A percentile compares a stretch with the other conserved stretches of the same genome.
Evolutionary conservation across 2,329 filamentous ascomycete species (phyloP).

Genomic region (Fusarium robinianum): DNA sequence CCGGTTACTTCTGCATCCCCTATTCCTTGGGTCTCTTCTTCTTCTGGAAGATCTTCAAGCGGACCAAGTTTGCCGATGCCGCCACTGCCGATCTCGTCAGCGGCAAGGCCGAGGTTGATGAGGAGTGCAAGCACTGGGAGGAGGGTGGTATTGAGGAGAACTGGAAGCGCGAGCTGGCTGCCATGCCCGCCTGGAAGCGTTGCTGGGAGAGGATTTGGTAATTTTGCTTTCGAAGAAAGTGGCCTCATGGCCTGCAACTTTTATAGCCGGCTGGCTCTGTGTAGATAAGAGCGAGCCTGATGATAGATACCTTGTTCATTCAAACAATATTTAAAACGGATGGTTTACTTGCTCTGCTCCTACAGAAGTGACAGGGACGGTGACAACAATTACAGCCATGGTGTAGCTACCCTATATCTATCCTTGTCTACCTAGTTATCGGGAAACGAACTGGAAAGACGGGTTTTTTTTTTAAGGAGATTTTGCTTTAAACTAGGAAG

Average conservation of each 20-base stretch:
- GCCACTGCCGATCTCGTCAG: constrained; percentile 42
- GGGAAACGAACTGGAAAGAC: too few relatives aligned
- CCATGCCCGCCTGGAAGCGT: constrained; percentile 43
- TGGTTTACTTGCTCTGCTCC: too few relatives aligned
- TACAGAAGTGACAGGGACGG: too few relatives aligned
- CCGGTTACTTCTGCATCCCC: constrained; percentile 57
- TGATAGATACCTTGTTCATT: too few relatives aligned
- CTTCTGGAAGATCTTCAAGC: constrained; percentile 40
- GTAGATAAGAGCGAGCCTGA: too few relatives aligned
- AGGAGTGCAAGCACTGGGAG: constrained; percentile 52
- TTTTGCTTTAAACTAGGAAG: too few relatives aligned
- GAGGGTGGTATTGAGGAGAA: constrained; percentile 53
- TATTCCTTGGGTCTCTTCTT: constrained; percentile 62
- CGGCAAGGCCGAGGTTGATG: constrained; percentile 68
- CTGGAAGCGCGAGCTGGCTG: constrained; percentile 42
- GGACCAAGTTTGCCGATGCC: constrained; percentile 51
- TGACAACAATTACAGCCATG: too few relatives aligned
- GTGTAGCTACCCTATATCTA: too few relatives aligned
- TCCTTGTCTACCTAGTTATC: too few relatives aligned
- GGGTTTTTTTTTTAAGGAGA: too few relatives aligned
- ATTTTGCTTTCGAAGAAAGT: constrained; percentile 1
- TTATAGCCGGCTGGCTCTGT: too few relatives aligned
- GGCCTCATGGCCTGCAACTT: neutral
- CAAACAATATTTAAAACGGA: too few relatives aligned
- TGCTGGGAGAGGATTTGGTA: constrained; percentile 49